phyloP scores from a whole-genome alignment of 2,329 filamentous ascomycete species.

The Verticillium zaregamsianum region DNA sequence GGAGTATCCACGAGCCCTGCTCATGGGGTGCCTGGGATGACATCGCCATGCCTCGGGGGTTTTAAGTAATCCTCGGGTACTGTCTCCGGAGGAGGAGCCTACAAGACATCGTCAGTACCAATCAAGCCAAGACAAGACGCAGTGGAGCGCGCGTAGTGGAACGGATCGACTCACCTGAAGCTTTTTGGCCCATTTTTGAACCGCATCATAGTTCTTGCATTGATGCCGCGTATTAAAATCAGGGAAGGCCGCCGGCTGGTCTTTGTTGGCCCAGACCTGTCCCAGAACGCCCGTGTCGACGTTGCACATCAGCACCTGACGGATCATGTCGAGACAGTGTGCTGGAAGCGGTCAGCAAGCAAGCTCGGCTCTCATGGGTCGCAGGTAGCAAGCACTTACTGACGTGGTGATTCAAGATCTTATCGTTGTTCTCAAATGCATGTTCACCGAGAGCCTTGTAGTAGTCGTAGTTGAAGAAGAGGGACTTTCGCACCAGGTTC shows the following conservation, averaged over 20 bases:
- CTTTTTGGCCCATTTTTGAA: conserved; percentile 48
- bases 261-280: conserved; percentile 52
- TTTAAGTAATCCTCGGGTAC: conserved; percentile 17
- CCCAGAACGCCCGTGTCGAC: conserved; percentile 56
- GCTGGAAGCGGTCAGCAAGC: conserved; percentile 23
- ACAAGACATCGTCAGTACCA: not conserved
- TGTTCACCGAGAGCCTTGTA: conserved; percentile 46
- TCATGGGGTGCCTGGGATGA: conserved; percentile 4
- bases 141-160: not conserved
- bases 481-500: conserved; percentile 54
- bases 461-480: conserved; percentile 57
- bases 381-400: conserved; percentile 34
- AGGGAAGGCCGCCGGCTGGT: conserved; percentile 45
- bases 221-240: conserved; percentile 59
- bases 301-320: conserved; percentile 61
- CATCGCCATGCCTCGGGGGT: conserved; percentile 7
- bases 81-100: conserved; percentile 14
- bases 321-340: conserved; percentile 58
- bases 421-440: conserved; percentile 51
- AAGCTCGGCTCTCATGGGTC: not conserved
- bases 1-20: too few relatives aligned
- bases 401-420: conserved; percentile 51
- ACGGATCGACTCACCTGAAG: conserved; percentile 34
- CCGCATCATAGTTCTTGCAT: conserved; percentile 53
- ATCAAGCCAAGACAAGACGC: not conserved